Evolutionary conservation across 73 alveolate genomes (phyloP).

Genomic region (Durusdinium trenchii): DNA sequence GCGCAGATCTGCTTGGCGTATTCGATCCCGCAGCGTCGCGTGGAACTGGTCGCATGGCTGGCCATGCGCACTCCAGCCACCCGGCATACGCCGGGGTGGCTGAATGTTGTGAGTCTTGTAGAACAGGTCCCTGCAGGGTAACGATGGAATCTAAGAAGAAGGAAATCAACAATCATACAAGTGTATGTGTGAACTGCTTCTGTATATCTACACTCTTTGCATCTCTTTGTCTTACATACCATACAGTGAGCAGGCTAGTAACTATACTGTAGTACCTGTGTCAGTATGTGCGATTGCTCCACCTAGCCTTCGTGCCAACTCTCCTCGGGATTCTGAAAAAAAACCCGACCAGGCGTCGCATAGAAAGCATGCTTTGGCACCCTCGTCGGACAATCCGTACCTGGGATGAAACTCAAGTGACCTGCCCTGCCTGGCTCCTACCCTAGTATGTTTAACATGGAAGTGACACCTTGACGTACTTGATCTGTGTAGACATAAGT

Average conservation of each 20-base stretch:
- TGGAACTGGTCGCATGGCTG: background rate
- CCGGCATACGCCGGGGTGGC: background rate
- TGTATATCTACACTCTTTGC: background rate
- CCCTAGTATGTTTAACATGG: background rate
- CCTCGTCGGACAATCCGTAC: background rate
- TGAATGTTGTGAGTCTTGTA: background rate
- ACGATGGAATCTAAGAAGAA: background rate
- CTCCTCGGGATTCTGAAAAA: background rate
- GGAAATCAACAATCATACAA: background rate
- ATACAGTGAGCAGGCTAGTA: background rate
- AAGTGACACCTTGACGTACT: background rate
- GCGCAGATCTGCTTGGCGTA: background rate
- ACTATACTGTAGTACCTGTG: background rate
- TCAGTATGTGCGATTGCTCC: background rate
- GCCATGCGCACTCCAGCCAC: background rate
- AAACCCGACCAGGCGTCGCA: background rate
- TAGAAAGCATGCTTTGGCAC: background rate
- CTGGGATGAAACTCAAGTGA: background rate
- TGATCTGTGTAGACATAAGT: background rate
- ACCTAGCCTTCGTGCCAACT: background rate
- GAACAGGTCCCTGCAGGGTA: background rate
- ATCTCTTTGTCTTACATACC: background rate
- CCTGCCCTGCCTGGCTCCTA: background rate
- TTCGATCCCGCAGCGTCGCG: background rate
- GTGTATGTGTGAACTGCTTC: background rate